Conservation (phyloP, 805 yeast species). For the Zygotorulaspora sp. region DNA sequence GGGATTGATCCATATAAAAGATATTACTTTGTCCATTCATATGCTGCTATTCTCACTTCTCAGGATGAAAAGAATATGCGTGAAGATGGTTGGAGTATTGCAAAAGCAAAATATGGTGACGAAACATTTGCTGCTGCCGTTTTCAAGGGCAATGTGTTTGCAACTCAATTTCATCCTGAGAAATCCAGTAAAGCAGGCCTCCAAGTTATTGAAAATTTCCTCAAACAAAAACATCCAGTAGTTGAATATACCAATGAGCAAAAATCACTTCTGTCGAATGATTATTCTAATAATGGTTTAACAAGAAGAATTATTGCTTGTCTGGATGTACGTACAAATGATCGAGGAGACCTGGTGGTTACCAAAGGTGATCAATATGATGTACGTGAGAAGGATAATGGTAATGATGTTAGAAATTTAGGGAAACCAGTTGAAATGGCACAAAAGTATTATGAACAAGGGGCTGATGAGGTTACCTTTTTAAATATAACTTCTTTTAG, state of each 20-base stretch:
- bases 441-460: conserved; percentile 81
- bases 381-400: conserved; percentile 73
- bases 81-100: conserved; percentile 62
- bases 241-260: conserved; percentile 25
- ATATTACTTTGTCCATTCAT: conserved; percentile 94
- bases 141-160: conserved; percentile 71
- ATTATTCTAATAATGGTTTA: conserved; percentile 54
- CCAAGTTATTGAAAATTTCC: conserved; percentile 65
- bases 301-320: conserved; percentile 94
- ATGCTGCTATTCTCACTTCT: conserved; percentile 63
- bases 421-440: conserved; percentile 98
- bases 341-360: conserved; percentile 90
- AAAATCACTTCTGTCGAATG: conserved; percentile 28
- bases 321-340: conserved; percentile 93
- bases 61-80: conserved; percentile 31
- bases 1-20: conserved; percentile 63
- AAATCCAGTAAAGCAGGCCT: conserved; percentile 92
- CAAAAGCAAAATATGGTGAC: conserved; percentile 66
- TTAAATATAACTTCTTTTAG: conserved; percentile 93
- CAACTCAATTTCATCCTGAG: conserved; percentile 99
- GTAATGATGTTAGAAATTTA: conserved; percentile 72
- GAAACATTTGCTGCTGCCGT: conserved; percentile 83
- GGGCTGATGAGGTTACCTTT: conserved; percentile 96
- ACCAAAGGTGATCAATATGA: conserved; percentile 99
- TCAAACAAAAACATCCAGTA: conserved; percentile 38